A percentile compares a stretch with the other conserved stretches of the same genome.
These are phyloP conservation scores for Debaryomyces nepalensis DNA, from an alignment of 1,139 yeast species.

Conservation along the genomic window DNA sequence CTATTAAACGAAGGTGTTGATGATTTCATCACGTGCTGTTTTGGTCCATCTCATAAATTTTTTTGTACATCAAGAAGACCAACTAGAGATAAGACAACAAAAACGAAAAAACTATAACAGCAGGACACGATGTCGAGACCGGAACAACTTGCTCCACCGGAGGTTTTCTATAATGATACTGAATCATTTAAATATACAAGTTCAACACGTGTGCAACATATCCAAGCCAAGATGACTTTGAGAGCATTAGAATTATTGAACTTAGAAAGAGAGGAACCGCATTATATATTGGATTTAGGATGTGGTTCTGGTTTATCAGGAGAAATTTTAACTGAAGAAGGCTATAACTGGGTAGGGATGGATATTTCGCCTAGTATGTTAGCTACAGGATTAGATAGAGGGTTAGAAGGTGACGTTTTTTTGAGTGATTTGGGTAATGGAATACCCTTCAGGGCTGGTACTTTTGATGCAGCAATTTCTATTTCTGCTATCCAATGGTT, in stretches of 20 bases:
- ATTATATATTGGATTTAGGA: conserved; percentile 85
- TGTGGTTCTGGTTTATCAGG: conserved; percentile 98
- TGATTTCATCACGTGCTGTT: conserved; percentile 7
- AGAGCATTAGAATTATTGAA: conserved; percentile 88
- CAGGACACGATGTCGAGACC: conserved; percentile 83
- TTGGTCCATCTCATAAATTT: conserved; percentile 11
- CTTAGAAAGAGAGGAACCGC: conserved; percentile 63
- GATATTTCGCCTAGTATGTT: conserved; percentile 96
- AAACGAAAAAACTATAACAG: background rate
- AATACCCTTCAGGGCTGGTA: conserved; percentile 92
- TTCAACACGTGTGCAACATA: conserved; percentile 95
- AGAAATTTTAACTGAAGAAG: conserved; percentile 91
- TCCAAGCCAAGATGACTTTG: conserved; percentile 96
- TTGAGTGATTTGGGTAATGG: conserved; percentile 93
- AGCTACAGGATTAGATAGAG: conserved; percentile 91
- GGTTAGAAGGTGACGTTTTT: conserved; percentile 90
- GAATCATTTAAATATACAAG: conserved; percentile 90
- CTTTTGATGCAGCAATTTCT: conserved; percentile 95
- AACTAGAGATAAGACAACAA: background rate
- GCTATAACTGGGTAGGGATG: conserved; percentile 95
- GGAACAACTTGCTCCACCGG: conserved; percentile 97
- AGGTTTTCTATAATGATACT: conserved; percentile 86
- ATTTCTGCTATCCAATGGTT: conserved; percentile 98
- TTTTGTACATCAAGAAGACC: background rate
- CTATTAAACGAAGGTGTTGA: background rate